Conservation (phyloP, 2,329 filamentous ascomycete genomes). For the Aschersonia sp. region DNA sequence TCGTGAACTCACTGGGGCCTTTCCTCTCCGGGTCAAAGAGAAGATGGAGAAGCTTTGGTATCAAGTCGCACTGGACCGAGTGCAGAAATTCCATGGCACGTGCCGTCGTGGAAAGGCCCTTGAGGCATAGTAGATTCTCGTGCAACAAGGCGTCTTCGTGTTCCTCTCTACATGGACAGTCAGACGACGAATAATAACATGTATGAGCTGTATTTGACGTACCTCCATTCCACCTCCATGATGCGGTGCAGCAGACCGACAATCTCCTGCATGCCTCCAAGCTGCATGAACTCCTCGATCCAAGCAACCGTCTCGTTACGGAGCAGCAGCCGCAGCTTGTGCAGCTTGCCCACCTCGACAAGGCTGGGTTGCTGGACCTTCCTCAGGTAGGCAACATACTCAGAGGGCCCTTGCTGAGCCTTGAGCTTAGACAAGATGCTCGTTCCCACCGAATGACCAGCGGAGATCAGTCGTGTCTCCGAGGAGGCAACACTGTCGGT, state of each 20-base stretch:
- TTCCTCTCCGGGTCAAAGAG: slow-evolving; percentile 97
- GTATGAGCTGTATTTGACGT: background rate
- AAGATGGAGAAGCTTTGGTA: slow-evolving; percentile 76
- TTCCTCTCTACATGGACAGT: slow-evolving; percentile 52
- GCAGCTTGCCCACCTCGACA: slow-evolving; percentile 87
- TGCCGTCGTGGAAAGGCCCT: slow-evolving; percentile 85
- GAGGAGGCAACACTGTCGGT: slow-evolving; percentile 52
- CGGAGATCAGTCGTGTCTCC: slow-evolving; percentile 36
- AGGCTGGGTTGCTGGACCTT: slow-evolving; percentile 69
- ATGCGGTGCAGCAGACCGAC: slow-evolving; percentile 78
- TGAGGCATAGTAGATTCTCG: slow-evolving; percentile 83
- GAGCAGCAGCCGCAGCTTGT: slow-evolving; percentile 79
- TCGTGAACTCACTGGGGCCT: slow-evolving; percentile 91
- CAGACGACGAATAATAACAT: slow-evolving; percentile 2
- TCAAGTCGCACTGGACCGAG: slow-evolving; percentile 65
- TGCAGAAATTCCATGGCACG: slow-evolving; percentile 71
- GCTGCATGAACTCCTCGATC: slow-evolving; percentile 83
- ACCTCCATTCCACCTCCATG: slow-evolving; percentile 94
- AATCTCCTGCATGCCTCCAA: slow-evolving; percentile 87
- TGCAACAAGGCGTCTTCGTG: slow-evolving; percentile 90
- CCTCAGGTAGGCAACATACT: slow-evolving; percentile 76
- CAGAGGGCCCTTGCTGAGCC: slow-evolving; percentile 58
- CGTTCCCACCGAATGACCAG: slow-evolving; percentile 38
- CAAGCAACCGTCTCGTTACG: slow-evolving; percentile 92
- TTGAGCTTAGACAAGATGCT: slow-evolving; percentile 55